Conservation (phyloP, 768 basidiomycete genomes). For the Rhizopogon roseolus region DNA sequence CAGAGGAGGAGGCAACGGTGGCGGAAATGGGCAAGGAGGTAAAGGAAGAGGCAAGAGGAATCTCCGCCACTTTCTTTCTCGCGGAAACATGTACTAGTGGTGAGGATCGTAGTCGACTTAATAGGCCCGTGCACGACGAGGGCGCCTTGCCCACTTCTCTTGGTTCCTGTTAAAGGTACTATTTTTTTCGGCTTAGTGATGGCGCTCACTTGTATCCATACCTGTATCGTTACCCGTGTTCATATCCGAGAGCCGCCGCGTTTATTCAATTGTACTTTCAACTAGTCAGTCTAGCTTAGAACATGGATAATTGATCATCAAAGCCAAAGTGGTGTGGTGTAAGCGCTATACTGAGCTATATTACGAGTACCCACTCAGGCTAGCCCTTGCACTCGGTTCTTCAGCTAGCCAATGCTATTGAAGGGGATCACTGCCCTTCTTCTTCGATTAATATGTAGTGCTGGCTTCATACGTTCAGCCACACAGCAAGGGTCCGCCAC, state of each 20-base stretch:
- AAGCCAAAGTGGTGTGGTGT: background rate
- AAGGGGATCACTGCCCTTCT: background rate
- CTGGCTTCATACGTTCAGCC: background rate
- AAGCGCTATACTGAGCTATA: background rate
- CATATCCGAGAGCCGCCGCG: slow-evolving; percentile 18
- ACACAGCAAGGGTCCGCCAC: background rate
- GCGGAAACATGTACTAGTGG: slow-evolving; percentile 7
- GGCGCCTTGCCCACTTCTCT: background rate
- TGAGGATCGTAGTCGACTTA: slow-evolving; percentile 4
- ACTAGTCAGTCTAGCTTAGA: slow-evolving; percentile 10
- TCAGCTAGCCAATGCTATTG: background rate
- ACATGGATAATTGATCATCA: background rate
- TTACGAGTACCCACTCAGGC: background rate
- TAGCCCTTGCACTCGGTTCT: background rate
- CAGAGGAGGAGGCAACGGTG: background rate
- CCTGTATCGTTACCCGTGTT: slow-evolving; percentile 6
- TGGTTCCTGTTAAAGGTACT: slow-evolving; percentile 7
- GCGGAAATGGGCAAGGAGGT: background rate
- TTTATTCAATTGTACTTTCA: slow-evolving; percentile 2
- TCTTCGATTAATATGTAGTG: background rate
- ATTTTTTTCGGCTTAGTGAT: slow-evolving; percentile 5
- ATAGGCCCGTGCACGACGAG: slow-evolving; percentile 9
- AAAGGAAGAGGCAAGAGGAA: slow-evolving; percentile 8
- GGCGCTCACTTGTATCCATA: slow-evolving; percentile 5
- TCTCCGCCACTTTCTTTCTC: slow-evolving; percentile 18